Conservation (phyloP, 768 basidiomycete species). For the Gloeostereum incarnatum region DNA sequence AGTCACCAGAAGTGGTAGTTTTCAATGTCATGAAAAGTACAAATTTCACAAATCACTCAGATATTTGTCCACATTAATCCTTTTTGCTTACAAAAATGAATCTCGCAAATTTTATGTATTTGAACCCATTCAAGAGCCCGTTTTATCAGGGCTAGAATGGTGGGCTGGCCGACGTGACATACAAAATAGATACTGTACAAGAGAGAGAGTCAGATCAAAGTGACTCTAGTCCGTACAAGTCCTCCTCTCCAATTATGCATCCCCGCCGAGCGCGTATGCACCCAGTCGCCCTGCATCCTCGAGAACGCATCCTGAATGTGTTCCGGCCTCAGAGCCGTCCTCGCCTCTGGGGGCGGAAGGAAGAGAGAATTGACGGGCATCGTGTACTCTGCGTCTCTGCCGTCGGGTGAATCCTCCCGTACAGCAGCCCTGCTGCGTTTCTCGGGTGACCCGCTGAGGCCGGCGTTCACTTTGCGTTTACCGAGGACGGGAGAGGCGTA, state of each 20-base stretch:
- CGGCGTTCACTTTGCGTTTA: constrained; percentile 52
- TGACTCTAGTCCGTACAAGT: constrained; percentile 68
- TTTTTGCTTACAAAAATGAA: too few relatives aligned
- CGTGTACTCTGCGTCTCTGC: constrained; percentile 56
- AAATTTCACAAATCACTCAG: too few relatives aligned
- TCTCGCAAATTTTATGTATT: too few relatives aligned
- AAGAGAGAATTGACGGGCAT: constrained; percentile 69
- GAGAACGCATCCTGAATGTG: constrained; percentile 91
- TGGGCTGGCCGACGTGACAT: too few relatives aligned
- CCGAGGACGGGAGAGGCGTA: constrained; percentile 57
- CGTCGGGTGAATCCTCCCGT: constrained; percentile 55
- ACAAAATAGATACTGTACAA: constrained; percentile 4
- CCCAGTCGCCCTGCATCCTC: constrained; percentile 83
- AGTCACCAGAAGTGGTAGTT: too few relatives aligned
- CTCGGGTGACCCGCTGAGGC: constrained; percentile 36
- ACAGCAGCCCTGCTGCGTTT: too few relatives aligned
- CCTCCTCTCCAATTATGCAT: constrained; percentile 90
- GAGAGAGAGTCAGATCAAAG: constrained; percentile 50
- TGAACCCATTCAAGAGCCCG: too few relatives aligned
- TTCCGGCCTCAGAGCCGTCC: constrained; percentile 69
- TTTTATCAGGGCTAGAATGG: too few relatives aligned
- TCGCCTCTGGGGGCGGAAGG: constrained; percentile 71
- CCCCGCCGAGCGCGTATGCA: constrained; percentile 72
- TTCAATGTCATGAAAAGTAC: too few relatives aligned
- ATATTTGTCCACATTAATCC: too few relatives aligned